phyloP scores from a whole-genome alignment of 495 filamentous ascomycete species.

The Podospora appendiculata region DNA sequence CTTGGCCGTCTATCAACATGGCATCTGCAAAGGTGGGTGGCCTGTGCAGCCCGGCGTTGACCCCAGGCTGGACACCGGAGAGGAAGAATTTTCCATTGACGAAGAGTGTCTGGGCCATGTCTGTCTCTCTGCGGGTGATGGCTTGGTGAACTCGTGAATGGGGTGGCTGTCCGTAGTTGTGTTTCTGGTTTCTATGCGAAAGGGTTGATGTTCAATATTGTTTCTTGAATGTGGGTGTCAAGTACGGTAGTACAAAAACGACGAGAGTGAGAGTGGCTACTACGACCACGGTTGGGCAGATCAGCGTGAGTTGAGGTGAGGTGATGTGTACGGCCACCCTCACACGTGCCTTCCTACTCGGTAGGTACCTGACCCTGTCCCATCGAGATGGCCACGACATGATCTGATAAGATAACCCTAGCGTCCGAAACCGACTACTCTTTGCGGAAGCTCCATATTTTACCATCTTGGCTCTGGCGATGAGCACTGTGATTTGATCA shows the following conservation, averaged over 20 bases:
- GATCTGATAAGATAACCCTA: background rate
- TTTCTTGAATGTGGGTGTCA: background rate
- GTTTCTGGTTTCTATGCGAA: background rate
- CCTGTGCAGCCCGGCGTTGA: constrained; percentile 17
- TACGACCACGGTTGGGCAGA: background rate
- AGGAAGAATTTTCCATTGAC: constrained; percentile 23
- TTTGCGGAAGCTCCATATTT: no score
- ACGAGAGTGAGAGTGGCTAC: background rate
- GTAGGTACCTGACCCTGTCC: background rate
- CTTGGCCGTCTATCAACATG: constrained; percentile 26
- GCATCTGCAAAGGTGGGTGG: constrained; percentile 28
- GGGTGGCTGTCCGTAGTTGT: background rate
- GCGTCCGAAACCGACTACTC: no score
- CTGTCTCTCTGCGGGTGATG: no score
- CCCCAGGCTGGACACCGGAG: constrained; percentile 15
- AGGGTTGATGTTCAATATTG: background rate
- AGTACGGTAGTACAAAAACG: background rate
- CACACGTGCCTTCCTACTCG: no score
- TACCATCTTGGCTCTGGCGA: no score
- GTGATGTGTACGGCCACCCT: background rate
- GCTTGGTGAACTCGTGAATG: no score
- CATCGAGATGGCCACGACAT: background rate
- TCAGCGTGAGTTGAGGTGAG: background rate
- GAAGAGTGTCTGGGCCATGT: constrained; percentile 15
- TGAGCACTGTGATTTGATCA: no score